These are phyloP conservation scores for Citrullus amarus DNA, from an alignment of 306 rosid species.

Conservation along the genomic window DNA sequence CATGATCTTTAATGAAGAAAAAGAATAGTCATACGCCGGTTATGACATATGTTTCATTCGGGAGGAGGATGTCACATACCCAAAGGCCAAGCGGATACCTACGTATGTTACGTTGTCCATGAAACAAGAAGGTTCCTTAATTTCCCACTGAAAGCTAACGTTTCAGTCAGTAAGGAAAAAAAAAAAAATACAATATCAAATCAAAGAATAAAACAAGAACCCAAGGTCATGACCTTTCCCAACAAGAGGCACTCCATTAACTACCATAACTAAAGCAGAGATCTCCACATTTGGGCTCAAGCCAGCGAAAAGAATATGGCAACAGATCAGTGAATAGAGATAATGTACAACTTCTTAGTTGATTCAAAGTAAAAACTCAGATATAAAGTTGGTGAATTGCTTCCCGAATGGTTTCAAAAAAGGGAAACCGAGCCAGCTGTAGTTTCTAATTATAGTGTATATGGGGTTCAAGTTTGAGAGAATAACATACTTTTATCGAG, in stretches of 20 bases:
- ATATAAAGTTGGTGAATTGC: background rate
- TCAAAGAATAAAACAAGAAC: background rate
- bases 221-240: background rate
- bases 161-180: background rate
- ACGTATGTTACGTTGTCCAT: conserved; percentile 54
- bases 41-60: background rate
- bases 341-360: background rate
- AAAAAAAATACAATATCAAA: background rate
- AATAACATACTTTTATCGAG: background rate
- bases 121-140: conserved; percentile 69
- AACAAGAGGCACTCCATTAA: background rate
- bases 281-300: background rate
- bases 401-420: background rate
- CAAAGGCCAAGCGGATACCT: conserved; percentile 54
- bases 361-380: background rate
- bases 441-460: background rate
- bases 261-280: background rate
- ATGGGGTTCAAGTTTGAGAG: background rate
- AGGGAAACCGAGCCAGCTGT: background rate
- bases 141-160: conserved; percentile 60
- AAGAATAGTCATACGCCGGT: background rate
- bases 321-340: background rate
- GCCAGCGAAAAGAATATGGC: background rate
- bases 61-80: conserved; percentile 27
- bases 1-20: background rate